A percentile compares a stretch with the other conserved stretches of the same genome.
Evolutionary conservation across 2,329 filamentous ascomycete genomes (phyloP).

Genomic region (Botrytis elliptica): DNA sequence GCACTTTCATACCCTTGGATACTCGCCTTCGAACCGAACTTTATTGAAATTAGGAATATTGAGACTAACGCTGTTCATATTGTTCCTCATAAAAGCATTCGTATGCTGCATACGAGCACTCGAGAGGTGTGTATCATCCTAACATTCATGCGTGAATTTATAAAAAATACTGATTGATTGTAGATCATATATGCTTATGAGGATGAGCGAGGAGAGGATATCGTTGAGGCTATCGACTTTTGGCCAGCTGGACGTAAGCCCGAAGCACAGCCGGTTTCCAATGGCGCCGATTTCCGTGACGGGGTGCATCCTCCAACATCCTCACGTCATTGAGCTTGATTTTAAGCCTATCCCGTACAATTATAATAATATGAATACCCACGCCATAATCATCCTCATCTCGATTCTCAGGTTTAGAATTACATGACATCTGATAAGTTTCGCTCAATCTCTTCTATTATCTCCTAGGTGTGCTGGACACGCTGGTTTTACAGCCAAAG

Average conservation of each 20-base stretch:
- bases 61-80: slow-evolving; percentile 95
- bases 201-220: slow-evolving; percentile 89
- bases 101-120: slow-evolving; percentile 96
- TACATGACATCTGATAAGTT: slow-evolving; percentile 20
- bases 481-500: slow-evolving; percentile 20
- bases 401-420: slow-evolving; percentile 18
- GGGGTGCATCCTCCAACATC: slow-evolving; percentile 32
- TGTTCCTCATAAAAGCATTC: slow-evolving; percentile 91
- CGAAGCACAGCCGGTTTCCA: slow-evolving; percentile 29
- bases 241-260: slow-evolving; percentile 54
- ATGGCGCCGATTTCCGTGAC: slow-evolving; percentile 25
- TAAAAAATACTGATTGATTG: slow-evolving; percentile 28
- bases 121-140: slow-evolving; percentile 70
- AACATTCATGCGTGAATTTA: slow-evolving; percentile 5
- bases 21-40: slow-evolving; percentile 93
- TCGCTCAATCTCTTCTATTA: slow-evolving; percentile 20
- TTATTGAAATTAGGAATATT: slow-evolving; percentile 94
- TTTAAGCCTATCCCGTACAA: slow-evolving; percentile 10
- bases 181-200: slow-evolving; percentile 98
- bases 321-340: slow-evolving; percentile 31
- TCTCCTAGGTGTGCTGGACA: slow-evolving; percentile 22
- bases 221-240: slow-evolving; percentile 94
- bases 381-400: slow-evolving; percentile 20
- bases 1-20: slow-evolving; percentile 97
- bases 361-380: slow-evolving; percentile 20